Base-by-base conservation (phyloP, 2,329 filamentous ascomycete genomes). In the Colletotrichum sublineola region DNA sequence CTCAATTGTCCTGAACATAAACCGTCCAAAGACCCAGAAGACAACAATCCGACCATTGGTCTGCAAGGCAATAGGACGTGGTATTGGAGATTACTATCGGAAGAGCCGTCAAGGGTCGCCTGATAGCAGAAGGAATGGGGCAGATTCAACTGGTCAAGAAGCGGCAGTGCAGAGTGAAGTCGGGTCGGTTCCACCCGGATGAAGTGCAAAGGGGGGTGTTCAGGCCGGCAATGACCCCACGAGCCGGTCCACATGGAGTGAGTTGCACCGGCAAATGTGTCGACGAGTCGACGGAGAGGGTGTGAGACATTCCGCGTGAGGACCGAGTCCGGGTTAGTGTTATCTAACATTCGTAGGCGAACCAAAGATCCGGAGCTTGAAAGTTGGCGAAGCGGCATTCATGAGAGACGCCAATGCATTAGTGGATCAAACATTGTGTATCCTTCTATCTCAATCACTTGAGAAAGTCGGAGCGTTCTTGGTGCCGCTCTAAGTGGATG, bases 161-260 rank as follows among this genome's bases (percentile, higher is more conserved):
- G 8, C 42, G 42, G 15, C 12, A 14, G 31, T 18, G 60, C 24
- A 18, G 36, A 50, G 38, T 33, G 50, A 55, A 20, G 62, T 50
- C 53, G 53, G 36, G 15, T 29, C 40, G 38, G 50, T 15, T 46
- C 68, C 68, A 71, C 68, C 58, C 65, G 58, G 68, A 36, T 63
- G 68, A 63, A 71, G 38, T 71, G 58, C 58, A 38, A 62, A 68
- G 48, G 58, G 58, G 33, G 42, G 44, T 44, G 14, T 46, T 20
- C 50, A 63, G 57, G 52, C 63, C 52, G 57, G 52, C 29, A 29
- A 44, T 56, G 31, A 38, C 57, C 52, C 57, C 65, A 71, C 52
- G 58, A 67, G 40, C 48, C 60, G 38, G 53, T 60, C 53, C 53
- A 72, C 66, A 66, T 69, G 69, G 66, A 48, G 55, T 46, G 24